Base-by-base conservation (phyloP, 371 early-diverging fungal species). In the Apophysomyces elegans region DNA sequence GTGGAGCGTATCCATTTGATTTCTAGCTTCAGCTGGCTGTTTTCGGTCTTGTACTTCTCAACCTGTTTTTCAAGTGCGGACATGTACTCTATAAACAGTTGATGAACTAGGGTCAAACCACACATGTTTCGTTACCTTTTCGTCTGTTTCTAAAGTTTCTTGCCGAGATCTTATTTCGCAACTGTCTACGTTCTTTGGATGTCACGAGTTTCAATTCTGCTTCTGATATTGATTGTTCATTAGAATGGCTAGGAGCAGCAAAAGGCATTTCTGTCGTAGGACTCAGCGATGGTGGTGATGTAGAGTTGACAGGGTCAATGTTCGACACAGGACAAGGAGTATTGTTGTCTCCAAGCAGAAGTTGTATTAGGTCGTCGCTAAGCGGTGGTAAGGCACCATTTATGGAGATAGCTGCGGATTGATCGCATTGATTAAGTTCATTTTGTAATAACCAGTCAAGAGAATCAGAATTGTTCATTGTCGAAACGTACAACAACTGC, bases 121-220 rank as follows among this genome's bases (percentile, higher is more conserved):
- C 1, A 37, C 26, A 38, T 7, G 38, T 26, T 35, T 56, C 16
- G 18, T 26, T 65, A 69, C 70, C 70, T 59, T 72, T 72, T 39
- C 72, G 56, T 54, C 72, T 57, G 46, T 72, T 68, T 59, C 72
- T 60, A 18, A 72, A 72, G 39, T 72, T 72, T 56, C 72, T 36
- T 8, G 72, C 72, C n/a, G 72, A 72, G 58, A 72, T 72, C n/a
- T 72, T 72, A 44, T 72, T 72, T 47, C 72, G 16, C 13, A 72
- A 38, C 37, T 68, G 65, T 32, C 72, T 64, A 50, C 72, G 58
- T 47, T 72, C 72, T 63, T 72, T 72, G 37, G 69, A 63, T 50
- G 71, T 67, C 47, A 71, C 37, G 16, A 61, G 36, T 35, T 71
- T 67, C 14, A 71, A 41, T 39, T 67, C 63, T 7, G 37, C 57